These are phyloP conservation scores for Canariomyces notabilis DNA, from an alignment of 2,329 filamentous ascomycete species.

Conservation along the genomic window DNA sequence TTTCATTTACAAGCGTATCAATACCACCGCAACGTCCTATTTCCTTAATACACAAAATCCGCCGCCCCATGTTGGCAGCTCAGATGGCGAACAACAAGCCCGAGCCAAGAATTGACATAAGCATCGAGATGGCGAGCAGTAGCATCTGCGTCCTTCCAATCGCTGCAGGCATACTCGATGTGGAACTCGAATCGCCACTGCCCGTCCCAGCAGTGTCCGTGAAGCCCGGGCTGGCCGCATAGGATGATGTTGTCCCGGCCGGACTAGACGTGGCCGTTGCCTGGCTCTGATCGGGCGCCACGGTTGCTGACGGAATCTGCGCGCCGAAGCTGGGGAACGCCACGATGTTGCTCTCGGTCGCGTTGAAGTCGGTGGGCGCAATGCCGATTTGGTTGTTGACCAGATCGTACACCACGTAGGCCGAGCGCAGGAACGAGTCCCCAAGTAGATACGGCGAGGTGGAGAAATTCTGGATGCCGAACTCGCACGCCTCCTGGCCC, in stretches of 20 bases:
- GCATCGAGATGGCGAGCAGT: slow-evolving; percentile 28
- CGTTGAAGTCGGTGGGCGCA: slow-evolving; percentile 52
- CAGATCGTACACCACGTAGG: slow-evolving; percentile 57
- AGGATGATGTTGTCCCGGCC: slow-evolving; percentile 29
- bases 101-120: slow-evolving; percentile 31
- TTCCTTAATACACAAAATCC: not conserved
- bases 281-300: slow-evolving; percentile 37
- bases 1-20: too few species aligned
- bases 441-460: slow-evolving; percentile 45
- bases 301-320: slow-evolving; percentile 46
- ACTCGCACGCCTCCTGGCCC: slow-evolving; percentile 46
- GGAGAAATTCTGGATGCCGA: slow-evolving; percentile 52
- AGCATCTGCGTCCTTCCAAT: slow-evolving; percentile 14
- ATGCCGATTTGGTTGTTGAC: slow-evolving; percentile 53
- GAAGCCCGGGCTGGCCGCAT: slow-evolving; percentile 36
- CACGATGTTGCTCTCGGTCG: slow-evolving; percentile 45
- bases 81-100: slow-evolving; percentile 27
- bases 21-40: too few species aligned
- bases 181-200: slow-evolving; percentile 11
- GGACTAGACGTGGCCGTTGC: slow-evolving; percentile 25
- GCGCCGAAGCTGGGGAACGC: slow-evolving; percentile 46
- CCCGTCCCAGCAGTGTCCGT: slow-evolving; percentile 22
- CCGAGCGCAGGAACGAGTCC: slow-evolving; percentile 55
- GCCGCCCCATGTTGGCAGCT: not conserved
- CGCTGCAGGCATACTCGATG: slow-evolving; percentile 8